These are phyloP conservation scores for Scutellaria barbata DNA, from an alignment of 257 asterid genomes.

Conservation along the genomic window DNA sequence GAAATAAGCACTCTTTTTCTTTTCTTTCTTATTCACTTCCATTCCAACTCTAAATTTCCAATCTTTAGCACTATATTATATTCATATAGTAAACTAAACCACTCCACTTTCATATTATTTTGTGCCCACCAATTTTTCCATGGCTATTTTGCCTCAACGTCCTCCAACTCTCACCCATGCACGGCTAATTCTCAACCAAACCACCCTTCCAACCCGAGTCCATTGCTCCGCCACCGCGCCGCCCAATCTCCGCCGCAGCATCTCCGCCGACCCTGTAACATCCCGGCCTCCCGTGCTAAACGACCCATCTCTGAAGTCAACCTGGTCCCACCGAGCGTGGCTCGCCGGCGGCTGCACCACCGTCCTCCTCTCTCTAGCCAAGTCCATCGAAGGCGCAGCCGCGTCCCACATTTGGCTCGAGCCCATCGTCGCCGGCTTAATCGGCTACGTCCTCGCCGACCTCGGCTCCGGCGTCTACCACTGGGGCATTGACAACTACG, in stretches of 20 bases:
- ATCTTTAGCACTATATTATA: not conserved
- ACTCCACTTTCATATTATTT: not conserved
- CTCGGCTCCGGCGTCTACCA: constrained; percentile 87
- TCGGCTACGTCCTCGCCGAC: constrained; percentile 77
- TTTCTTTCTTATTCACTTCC: not conserved
- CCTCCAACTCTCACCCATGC: constrained; percentile 37
- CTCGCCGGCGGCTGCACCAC: constrained; percentile 73
- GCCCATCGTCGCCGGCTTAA: constrained; percentile 57
- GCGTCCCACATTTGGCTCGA: constrained; percentile 55
- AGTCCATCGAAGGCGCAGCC: constrained; percentile 44
- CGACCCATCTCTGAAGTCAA: constrained; percentile 63
- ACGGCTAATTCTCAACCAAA: constrained; percentile 19
- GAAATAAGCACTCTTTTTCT: not conserved
- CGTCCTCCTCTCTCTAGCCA: constrained; percentile 63
- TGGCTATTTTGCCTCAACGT: constrained; percentile 43
- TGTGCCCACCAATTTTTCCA: not conserved
- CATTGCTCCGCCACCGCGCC: constrained; percentile 47
- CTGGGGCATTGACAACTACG: constrained; percentile 95
- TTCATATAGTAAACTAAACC: not conserved
- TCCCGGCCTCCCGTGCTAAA: constrained; percentile 42
- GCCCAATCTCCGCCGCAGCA: constrained; percentile 38
- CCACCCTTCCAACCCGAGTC: constrained; percentile 28
- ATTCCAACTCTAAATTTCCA: not conserved
- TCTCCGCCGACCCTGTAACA: constrained; percentile 19
- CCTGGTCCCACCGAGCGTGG: constrained; percentile 91